Evolutionary conservation across 331 rosid species (phyloP).

Genomic region (Stylosanthes scabra): DNA sequence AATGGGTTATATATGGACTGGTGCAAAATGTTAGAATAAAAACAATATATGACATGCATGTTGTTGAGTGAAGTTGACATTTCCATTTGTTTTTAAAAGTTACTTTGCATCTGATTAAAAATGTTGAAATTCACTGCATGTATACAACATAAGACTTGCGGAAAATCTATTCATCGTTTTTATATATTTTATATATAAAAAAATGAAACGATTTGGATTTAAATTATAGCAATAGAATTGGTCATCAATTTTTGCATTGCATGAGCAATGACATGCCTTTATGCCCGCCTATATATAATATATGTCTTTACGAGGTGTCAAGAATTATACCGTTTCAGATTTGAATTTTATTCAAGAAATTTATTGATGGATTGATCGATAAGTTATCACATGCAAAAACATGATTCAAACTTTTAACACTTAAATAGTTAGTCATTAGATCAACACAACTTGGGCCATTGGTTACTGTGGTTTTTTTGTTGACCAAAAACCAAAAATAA

Average conservation of each 20-base stretch:
- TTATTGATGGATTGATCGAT: no score
- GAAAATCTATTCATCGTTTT: not conserved
- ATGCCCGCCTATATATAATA: not conserved
- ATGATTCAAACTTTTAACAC: no score
- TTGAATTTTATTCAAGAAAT: no score
- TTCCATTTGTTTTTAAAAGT: no score
- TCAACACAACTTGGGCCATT: no score
- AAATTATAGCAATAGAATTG: not conserved
- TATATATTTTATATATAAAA: not conserved
- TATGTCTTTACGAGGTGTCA: not conserved
- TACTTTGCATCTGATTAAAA: not conserved
- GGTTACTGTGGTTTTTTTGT: no score
- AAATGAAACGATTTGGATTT: not conserved
- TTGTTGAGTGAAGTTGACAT: no score
- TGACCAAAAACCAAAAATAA: no score
- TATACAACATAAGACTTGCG: not conserved
- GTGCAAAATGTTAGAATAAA: not conserved
- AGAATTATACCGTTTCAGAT: no score
- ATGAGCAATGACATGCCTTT: not conserved
- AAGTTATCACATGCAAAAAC: no score
- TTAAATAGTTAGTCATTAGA: no score
- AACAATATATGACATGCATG: not conserved
- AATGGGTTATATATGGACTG: not conserved
- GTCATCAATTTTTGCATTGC: not conserved
- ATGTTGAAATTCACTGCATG: slow-evolving; percentile 11